phyloP scores from a whole-genome alignment of 306 rosid genomes.

The Oxytropis ochrocephala region DNA sequence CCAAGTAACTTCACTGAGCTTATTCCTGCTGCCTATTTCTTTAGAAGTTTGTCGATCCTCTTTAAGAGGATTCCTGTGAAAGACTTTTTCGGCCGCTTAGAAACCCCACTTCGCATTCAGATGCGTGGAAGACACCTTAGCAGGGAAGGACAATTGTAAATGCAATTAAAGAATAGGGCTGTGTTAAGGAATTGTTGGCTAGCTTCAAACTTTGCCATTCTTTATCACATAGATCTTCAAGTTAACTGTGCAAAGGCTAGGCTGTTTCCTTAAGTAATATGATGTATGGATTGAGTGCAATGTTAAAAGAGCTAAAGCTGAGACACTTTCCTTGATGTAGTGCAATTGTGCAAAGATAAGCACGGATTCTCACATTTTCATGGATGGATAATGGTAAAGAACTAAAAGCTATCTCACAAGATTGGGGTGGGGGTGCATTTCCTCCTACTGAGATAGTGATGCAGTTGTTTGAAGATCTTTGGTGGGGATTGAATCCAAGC shows the following conservation, averaged over 20 bases:
- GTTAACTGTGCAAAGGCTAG: background rate
- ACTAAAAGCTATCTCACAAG: background rate
- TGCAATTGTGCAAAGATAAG: background rate
- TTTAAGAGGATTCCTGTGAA: background rate
- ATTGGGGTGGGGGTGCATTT: background rate
- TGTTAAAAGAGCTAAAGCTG: background rate
- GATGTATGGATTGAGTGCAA: background rate
- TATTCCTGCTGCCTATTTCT: background rate
- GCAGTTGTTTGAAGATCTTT: background rate
- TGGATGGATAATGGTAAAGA: background rate
- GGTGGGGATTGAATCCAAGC: background rate
- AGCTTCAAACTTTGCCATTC: background rate
- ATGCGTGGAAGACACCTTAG: background rate
- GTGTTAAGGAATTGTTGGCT: background rate
- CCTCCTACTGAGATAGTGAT: background rate
- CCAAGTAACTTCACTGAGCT: background rate
- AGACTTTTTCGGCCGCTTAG: background rate
- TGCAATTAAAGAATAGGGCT: background rate
- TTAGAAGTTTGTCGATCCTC: background rate
- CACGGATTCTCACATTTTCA: background rate
- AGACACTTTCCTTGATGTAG: background rate
- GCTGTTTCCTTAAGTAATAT: background rate
- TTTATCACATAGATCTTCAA: background rate
- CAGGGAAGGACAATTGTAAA: background rate
- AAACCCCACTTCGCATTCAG: background rate